Conservation (phyloP, 805 yeast species). For the Candida manassasensis region DNA sequence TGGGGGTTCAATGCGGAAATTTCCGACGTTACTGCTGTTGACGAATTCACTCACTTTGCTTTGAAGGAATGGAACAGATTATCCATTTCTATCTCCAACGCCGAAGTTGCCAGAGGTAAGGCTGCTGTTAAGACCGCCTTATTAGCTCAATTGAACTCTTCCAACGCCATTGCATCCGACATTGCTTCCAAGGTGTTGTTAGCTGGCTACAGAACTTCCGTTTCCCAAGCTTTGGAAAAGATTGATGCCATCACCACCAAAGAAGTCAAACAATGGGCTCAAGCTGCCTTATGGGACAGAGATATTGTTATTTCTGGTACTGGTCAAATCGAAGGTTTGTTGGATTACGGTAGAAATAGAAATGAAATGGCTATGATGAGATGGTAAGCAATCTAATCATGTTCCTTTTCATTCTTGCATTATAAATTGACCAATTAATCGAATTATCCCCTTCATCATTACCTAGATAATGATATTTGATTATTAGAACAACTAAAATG, state of each 20-base stretch:
- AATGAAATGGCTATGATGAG: slow-evolving; percentile 87
- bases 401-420: slow-evolving; percentile 1
- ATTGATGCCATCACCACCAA: slow-evolving; percentile 60
- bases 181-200: slow-evolving; percentile 58
- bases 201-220: slow-evolving; percentile 58
- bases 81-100: slow-evolving; percentile 66
- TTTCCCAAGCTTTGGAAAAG: slow-evolving; percentile 52
- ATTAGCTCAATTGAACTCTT: slow-evolving; percentile 45
- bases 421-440: background rate
- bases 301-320: slow-evolving; percentile 80
- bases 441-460: too few relatives aligned
- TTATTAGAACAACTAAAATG: background rate
- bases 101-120: slow-evolving; percentile 77
- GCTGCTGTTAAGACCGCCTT: slow-evolving; percentile 61
- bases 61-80: slow-evolving; percentile 87
- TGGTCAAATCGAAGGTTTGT: slow-evolving; percentile 80
- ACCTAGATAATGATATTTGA: background rate
- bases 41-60: slow-evolving; percentile 76
- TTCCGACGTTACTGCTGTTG: slow-evolving; percentile 54
- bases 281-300: slow-evolving; percentile 70
- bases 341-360: slow-evolving; percentile 83
- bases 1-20: slow-evolving; percentile 77
- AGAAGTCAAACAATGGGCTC: slow-evolving; percentile 71
- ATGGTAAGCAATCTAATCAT: slow-evolving; percentile 32
- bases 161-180: slow-evolving; percentile 48